phyloP scores from a whole-genome alignment of 176 grass and related monocot genomes.

The Triticum monococcum region DNA sequence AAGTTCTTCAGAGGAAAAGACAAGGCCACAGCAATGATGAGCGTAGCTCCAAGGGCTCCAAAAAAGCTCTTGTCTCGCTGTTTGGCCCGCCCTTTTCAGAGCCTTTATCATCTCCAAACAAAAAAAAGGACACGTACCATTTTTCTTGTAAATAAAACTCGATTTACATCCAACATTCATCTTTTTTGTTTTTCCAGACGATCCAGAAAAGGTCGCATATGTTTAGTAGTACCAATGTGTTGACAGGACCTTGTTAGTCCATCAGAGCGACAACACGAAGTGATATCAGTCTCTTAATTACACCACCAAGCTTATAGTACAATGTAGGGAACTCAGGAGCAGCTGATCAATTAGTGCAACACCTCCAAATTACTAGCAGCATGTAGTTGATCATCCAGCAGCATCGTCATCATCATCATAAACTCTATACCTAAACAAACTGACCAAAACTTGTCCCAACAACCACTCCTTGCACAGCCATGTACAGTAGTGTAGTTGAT shows the following conservation, averaged over 20 bases:
- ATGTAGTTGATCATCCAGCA: neutral
- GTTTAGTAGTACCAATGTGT: neutral
- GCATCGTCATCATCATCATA: too few relatives aligned
- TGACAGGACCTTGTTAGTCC: neutral
- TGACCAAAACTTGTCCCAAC: neutral
- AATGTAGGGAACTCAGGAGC: neutral
- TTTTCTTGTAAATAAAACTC: neutral
- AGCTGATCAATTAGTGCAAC: neutral
- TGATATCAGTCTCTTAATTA: slow-evolving; percentile 17
- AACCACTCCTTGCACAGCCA: too few relatives aligned
- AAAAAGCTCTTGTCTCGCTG: slow-evolving; percentile 32
- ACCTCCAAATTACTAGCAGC: neutral
- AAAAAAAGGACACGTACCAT: neutral
- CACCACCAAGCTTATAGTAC: neutral
- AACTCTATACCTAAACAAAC: slow-evolving; percentile 17
- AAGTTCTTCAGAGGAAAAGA: slow-evolving; percentile 28
- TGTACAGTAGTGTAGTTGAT: too few relatives aligned
- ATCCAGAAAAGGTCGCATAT: neutral
- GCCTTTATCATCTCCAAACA: neutral
- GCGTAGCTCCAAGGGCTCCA: slow-evolving; percentile 16
- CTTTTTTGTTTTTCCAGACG: neutral
- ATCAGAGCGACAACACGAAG: neutral
- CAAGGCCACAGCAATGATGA: slow-evolving; percentile 25
- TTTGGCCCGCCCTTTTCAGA: neutral
- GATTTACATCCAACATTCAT: too few relatives aligned